Evolutionary conservation across 2,329 filamentous ascomycete species (phyloP).

Genomic region (Hypoxylon sp.): DNA sequence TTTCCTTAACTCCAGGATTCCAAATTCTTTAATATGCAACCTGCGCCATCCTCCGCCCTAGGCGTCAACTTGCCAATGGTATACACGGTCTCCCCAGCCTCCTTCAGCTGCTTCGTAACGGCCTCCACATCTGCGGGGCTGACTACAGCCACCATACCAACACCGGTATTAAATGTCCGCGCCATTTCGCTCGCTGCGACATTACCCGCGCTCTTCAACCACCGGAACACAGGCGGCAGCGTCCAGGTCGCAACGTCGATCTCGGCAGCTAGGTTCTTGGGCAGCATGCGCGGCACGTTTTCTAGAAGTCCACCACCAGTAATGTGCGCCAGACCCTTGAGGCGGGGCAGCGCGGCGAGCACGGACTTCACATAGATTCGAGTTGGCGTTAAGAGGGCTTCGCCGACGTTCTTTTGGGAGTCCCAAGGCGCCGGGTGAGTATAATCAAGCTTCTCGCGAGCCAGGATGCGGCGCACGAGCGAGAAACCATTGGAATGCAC

Average conservation of each 20-base stretch:
- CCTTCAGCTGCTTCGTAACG: constrained; percentile 73
- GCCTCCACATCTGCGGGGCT: constrained; percentile 73
- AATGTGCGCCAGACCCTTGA: constrained; percentile 97
- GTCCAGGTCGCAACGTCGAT: constrained; percentile 84
- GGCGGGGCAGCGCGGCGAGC: constrained; percentile 74
- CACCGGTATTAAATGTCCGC: constrained; percentile 92
- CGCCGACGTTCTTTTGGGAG: constrained; percentile 72
- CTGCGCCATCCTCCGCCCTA: constrained; percentile 66
- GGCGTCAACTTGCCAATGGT: constrained; percentile 79
- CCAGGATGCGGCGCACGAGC: constrained; percentile 90
- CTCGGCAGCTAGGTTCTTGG: constrained; percentile 80
- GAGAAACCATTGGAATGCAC: constrained; percentile 98
- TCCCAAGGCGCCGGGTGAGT: constrained; percentile 84
- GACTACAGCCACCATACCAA: constrained; percentile 95
- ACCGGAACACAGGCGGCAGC: constrained; percentile 84
- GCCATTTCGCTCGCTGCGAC: constrained; percentile 86
- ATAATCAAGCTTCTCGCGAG: constrained; percentile 79
- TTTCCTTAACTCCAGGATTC: constrained; percentile 57
- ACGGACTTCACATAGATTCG: constrained; percentile 92
- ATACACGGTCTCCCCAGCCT: constrained; percentile 82
- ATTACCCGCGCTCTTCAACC: constrained; percentile 83
- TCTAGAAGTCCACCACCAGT: constrained; percentile 94
- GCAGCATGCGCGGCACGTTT: constrained; percentile 95
- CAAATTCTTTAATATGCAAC: constrained; percentile 75
- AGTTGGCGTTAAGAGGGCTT: constrained; percentile 87